These are phyloP conservation scores for Marsdenia floribunda DNA, from an alignment of 257 asterid species.

Conservation along the genomic window DNA sequence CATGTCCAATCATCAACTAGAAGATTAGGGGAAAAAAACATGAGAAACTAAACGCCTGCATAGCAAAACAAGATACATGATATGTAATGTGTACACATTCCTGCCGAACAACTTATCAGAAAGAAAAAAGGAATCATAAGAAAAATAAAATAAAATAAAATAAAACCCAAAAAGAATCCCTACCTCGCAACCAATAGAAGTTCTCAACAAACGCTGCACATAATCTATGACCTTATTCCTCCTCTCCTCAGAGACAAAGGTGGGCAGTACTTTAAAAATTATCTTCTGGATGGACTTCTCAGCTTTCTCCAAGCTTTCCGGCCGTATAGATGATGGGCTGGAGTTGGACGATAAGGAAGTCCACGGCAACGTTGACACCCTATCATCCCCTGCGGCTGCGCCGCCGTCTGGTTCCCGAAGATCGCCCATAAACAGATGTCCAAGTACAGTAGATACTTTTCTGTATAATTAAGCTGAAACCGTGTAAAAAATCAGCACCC, in stretches of 20 bases:
- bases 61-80: not conserved
- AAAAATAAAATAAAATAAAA: no score
- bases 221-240: slow-evolving; percentile 35
- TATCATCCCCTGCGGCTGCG: slow-evolving; percentile 5
- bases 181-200: slow-evolving; percentile 38
- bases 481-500: not conserved
- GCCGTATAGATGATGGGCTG: not conserved
- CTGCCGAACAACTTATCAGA: not conserved
- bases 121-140: not conserved
- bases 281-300: slow-evolving; percentile 22
- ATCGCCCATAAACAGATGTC: slow-evolving; percentile 21
- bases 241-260: slow-evolving; percentile 23
- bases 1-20: not conserved
- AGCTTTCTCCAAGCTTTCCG: slow-evolving; percentile 21
- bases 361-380: not conserved
- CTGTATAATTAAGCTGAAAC: not conserved
- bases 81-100: not conserved
- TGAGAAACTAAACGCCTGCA: not conserved
- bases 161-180: not conserved
- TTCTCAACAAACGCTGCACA: slow-evolving; percentile 28
- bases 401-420: slow-evolving; percentile 16
- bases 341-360: slow-evolving; percentile 1
- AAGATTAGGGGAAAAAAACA: not conserved
- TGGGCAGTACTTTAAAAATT: slow-evolving; percentile 23
- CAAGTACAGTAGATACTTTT: not conserved